These are phyloP conservation scores for Citrus hindsii DNA, from an alignment of 345 rosid species.

Conservation along the genomic window DNA sequence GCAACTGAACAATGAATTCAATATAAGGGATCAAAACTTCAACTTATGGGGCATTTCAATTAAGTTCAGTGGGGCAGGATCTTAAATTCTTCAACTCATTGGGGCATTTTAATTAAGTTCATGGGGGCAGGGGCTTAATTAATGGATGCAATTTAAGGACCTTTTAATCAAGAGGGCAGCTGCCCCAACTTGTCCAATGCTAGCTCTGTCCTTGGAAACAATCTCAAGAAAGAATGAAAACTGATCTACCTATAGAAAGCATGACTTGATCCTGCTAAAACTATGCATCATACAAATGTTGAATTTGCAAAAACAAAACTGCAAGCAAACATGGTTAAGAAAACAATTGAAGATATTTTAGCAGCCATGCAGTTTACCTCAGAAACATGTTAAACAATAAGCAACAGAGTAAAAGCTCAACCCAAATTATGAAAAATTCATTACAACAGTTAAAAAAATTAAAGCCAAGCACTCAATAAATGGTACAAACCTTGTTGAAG, in stretches of 20 bases:
- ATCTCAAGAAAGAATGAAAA: neutral
- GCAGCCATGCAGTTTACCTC: neutral
- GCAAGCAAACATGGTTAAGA: neutral
- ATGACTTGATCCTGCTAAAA: neutral
- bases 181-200: too few species aligned
- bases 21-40: too few species aligned
- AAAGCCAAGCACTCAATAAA: neutral
- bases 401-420: neutral
- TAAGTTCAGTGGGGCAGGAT: too few species aligned
- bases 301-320: neutral
- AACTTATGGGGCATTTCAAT: too few species aligned
- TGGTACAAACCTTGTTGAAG: conserved; percentile 66
- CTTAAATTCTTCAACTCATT: too few species aligned
- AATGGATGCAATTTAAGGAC: too few species aligned
- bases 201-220: too few species aligned
- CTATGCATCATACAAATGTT: neutral
- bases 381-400: neutral
- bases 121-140: too few species aligned
- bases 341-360: neutral
- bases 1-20: too few species aligned
- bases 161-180: too few species aligned
- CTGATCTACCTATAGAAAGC: neutral
- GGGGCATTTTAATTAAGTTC: too few species aligned
- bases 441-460: conserved; percentile 2
- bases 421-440: neutral